Evolutionary conservation across 805 yeast species (phyloP).

Genomic region (Maudiozyma serrabonitensis): DNA sequence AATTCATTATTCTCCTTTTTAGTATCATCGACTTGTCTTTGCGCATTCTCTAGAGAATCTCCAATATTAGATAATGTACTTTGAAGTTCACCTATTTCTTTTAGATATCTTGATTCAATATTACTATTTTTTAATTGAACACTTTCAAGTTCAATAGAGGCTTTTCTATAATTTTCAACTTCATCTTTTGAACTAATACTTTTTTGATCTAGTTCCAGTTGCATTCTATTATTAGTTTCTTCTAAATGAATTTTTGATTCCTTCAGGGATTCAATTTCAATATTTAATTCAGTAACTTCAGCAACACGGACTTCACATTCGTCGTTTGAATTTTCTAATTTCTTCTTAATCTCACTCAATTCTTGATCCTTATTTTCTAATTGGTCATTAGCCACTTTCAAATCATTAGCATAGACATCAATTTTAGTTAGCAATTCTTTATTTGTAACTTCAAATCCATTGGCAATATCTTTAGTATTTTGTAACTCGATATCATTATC

Average conservation of each 20-base stretch:
- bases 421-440: background rate
- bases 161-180: constrained; percentile 13
- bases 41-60: constrained; percentile 14
- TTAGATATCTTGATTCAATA: constrained; percentile 30
- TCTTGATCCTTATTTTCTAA: constrained; percentile 5
- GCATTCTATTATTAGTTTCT: constrained; percentile 28
- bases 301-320: constrained; percentile 32
- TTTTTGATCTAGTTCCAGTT: constrained; percentile 22
- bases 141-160: constrained; percentile 21
- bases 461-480: background rate
- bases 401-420: background rate
- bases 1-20: constrained; percentile 7
- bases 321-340: constrained; percentile 22
- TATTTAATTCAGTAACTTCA: constrained; percentile 28
- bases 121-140: constrained; percentile 16
- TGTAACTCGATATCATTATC: constrained; percentile 3
- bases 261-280: constrained; percentile 27
- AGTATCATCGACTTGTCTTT: constrained; percentile 1
- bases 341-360: constrained; percentile 14
- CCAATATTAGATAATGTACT: constrained; percentile 29
- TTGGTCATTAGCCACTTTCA: constrained; percentile 4
- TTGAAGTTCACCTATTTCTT: constrained; percentile 31
- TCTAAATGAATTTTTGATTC: constrained; percentile 17
- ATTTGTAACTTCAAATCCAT: background rate
- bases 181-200: constrained; percentile 14